These are phyloP conservation scores for Clarireedia homoeocarpa DNA, from an alignment of 2,329 filamentous ascomycete genomes.

Conservation along the genomic window DNA sequence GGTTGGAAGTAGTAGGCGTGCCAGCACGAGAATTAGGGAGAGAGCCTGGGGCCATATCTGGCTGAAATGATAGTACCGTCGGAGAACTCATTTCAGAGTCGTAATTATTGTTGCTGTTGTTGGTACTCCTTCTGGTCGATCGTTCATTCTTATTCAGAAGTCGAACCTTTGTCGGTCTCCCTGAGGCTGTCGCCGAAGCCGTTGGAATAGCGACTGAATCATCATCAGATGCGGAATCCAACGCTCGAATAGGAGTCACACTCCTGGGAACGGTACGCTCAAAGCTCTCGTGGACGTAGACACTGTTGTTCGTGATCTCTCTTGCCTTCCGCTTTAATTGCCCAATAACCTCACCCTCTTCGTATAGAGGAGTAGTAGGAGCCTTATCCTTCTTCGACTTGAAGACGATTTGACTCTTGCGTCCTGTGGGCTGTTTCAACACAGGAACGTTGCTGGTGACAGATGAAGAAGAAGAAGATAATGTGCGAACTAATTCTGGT, in stretches of 20 bases:
- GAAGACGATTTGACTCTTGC: constrained; percentile 9
- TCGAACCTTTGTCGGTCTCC: constrained; percentile 16
- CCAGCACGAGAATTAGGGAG: constrained; percentile 48
- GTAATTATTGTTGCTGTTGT: constrained; percentile 32
- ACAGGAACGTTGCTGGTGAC: constrained; percentile 10
- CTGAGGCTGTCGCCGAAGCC: neutral
- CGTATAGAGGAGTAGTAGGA: constrained; percentile 12
- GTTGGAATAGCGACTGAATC: constrained; percentile 17
- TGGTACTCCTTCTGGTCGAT: constrained; percentile 12
- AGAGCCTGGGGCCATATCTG: constrained; percentile 36
- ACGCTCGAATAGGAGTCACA: constrained; percentile 5
- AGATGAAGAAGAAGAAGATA: constrained; percentile 12
- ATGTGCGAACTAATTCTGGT: constrained; percentile 12
- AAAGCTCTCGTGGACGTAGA: constrained; percentile 20
- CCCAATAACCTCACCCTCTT: constrained; percentile 15
- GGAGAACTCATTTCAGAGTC: constrained; percentile 49
- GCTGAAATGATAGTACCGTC: constrained; percentile 40
- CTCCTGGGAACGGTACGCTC: constrained; percentile 15
- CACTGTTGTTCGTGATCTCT: constrained; percentile 19
- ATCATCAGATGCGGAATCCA: constrained; percentile 20
- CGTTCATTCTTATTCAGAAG: constrained; percentile 17
- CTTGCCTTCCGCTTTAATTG: constrained; percentile 24
- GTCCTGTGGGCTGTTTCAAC: neutral
- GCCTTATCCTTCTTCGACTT: constrained; percentile 16
- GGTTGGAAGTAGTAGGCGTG: constrained; percentile 46